Percentiles rank a stretch among this genome's conserved stretches.
phyloP scores from a whole-genome alignment of 1,284 basidiomycete species.

The Leucoagaricus sp. region DNA sequence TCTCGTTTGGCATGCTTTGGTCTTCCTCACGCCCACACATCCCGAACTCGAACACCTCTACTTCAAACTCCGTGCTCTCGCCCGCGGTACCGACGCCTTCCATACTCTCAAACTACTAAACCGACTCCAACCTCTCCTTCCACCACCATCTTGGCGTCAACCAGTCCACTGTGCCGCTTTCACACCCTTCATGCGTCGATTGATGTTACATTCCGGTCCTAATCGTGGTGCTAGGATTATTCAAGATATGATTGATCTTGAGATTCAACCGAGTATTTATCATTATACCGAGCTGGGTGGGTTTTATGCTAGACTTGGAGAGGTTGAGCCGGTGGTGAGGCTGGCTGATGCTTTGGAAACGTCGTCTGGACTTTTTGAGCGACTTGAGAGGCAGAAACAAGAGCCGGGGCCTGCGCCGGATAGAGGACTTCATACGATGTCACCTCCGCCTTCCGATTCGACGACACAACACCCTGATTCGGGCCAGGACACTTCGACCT shows the following conservation, averaged over 20 bases:
- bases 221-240: constrained; percentile 32
- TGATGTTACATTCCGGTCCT: constrained; percentile 27
- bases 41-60: constrained; percentile 30
- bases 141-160: constrained; percentile 6
- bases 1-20: constrained; percentile 38
- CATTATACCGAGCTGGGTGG: constrained; percentile 43
- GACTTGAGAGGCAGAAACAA: not conserved
- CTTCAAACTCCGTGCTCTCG: constrained; percentile 25
- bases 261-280: constrained; percentile 35
- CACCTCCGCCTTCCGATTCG: not conserved
- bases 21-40: constrained; percentile 16
- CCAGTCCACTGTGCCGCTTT: constrained; percentile 29
- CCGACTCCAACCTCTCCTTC: constrained; percentile 10
- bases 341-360: constrained; percentile 36
- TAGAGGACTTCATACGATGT: not conserved
- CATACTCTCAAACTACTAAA: not conserved
- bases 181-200: constrained; percentile 37
- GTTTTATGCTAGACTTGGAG: constrained; percentile 32
- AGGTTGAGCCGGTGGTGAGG: constrained; percentile 28
- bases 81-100: constrained; percentile 10
- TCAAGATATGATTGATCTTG: constrained; percentile 37
- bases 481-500: not conserved
- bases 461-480: too few relatives aligned
- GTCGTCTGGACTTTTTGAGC: constrained; percentile 2
- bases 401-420: not conserved